These are phyloP conservation scores for Trametes versicolor DNA, from an alignment of 1,284 basidiomycete genomes.

Conservation along the genomic window DNA sequence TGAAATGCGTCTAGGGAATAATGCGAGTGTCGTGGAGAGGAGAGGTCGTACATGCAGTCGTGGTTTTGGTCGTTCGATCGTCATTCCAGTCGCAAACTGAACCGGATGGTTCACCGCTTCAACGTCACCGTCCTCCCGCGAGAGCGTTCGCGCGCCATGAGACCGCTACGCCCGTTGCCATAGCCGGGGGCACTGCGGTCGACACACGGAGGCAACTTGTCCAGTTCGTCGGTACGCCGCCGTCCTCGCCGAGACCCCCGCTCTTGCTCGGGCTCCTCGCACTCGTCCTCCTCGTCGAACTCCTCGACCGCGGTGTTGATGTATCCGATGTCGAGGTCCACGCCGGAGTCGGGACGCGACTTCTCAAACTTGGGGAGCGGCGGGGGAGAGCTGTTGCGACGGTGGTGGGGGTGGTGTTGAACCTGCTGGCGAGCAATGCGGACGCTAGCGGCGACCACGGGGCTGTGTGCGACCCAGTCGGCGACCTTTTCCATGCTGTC, in stretches of 20 bases:
- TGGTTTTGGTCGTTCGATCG: conserved; percentile 34
- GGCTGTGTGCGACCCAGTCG: conserved; percentile 47
- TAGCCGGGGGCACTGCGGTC: conserved; percentile 38
- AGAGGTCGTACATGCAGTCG: conserved; percentile 28
- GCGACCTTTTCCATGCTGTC: conserved; percentile 47
- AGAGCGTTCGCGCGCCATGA: conserved; percentile 38
- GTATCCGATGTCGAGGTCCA: conserved; percentile 29
- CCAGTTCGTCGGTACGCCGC: conserved; percentile 41
- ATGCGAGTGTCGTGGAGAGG: conserved; percentile 15
- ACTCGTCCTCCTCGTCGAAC: conserved; percentile 33
- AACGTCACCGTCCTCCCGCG: conserved; percentile 23
- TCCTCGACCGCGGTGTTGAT: conserved; percentile 27
- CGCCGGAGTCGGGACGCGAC: conserved; percentile 33
- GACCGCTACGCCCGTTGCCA: conserved; percentile 43
- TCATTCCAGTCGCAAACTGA: conserved; percentile 23
- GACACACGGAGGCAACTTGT: conserved; percentile 24
- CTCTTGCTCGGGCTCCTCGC: conserved; percentile 13
- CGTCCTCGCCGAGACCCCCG: conserved; percentile 34
- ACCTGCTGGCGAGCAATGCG: conserved; percentile 30
- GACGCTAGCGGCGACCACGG: conserved; percentile 36
- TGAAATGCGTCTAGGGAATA: conserved; percentile 31
- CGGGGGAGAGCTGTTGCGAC: conserved; percentile 43
- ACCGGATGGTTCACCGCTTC: conserved; percentile 22
- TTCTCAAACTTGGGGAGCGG: conserved; percentile 39
- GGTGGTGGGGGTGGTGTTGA: conserved; percentile 27